phyloP scores from a whole-genome alignment of 2,329 filamentous ascomycete genomes.

The Nemania sp. region DNA sequence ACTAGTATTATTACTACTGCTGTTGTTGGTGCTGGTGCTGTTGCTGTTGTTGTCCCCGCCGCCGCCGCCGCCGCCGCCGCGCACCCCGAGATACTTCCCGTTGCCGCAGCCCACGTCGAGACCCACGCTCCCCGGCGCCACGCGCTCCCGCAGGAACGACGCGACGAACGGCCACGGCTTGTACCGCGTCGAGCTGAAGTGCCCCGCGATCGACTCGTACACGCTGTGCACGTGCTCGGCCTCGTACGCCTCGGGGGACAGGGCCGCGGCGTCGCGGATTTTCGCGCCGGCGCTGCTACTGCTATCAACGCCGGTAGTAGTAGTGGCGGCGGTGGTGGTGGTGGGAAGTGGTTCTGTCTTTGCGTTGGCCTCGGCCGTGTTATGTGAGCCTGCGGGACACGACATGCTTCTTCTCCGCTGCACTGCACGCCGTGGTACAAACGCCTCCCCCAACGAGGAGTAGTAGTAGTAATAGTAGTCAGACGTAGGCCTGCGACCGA shows the following conservation, averaged over 20 bases:
- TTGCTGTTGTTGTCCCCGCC: too few relatives aligned
- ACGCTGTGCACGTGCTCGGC: slow-evolving; percentile 88
- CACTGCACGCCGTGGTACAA: not conserved
- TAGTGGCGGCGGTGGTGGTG: not conserved
- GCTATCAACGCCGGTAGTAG: not conserved
- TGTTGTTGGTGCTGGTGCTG: too few relatives aligned
- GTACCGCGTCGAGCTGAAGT: slow-evolving; percentile 84
- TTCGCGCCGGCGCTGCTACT: not conserved
- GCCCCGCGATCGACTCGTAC: slow-evolving; percentile 87
- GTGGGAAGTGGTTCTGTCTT: slow-evolving; percentile 12
- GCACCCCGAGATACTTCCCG: slow-evolving; percentile 91
- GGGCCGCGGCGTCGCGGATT: slow-evolving; percentile 37
- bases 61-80: slow-evolving; percentile 58
- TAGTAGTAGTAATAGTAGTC: too few relatives aligned
- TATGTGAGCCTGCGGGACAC: slow-evolving; percentile 43
- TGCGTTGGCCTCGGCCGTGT: slow-evolving; percentile 34
- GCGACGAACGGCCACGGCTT: slow-evolving; percentile 94
- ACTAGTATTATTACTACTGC: too few relatives aligned
- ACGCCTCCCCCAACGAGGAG: not conserved
- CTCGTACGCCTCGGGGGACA: slow-evolving; percentile 73
- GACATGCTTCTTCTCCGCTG: slow-evolving; percentile 32
- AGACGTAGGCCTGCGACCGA: not conserved
- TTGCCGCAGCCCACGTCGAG: slow-evolving; percentile 96
- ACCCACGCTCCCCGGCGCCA: slow-evolving; percentile 77
- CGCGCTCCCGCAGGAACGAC: slow-evolving; percentile 75